Base-by-base conservation (phyloP, 441 rosid genomes). In the Jatropha multifida region DNA sequence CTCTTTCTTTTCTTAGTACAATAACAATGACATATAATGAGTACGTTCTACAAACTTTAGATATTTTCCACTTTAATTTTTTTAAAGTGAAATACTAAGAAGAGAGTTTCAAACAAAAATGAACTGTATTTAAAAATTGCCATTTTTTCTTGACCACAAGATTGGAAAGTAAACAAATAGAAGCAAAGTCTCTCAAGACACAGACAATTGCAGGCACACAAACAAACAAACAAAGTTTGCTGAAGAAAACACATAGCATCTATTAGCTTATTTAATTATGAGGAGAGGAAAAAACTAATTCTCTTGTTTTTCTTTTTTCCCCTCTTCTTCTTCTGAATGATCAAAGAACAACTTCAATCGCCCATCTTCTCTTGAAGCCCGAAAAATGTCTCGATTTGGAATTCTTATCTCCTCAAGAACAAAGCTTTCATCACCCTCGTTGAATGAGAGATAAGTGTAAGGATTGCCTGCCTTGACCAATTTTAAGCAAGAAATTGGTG, bases 401-500 rank as follows among this genome's bases (percentile, higher is more conserved):
- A 72, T 60, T 15, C 10, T 59, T 15, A 77, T 61, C 59, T 77
- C 69, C 46, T 72, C 72, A 2, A 77, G 14, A 66, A 17, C 54
- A 46, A 55, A 46, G 52, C 65, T 23, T 6, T 44, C 46, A 4
- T 56, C 42, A 2, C 65, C 72, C n/a, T 67, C 41, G 17, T 40
- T 26, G 7, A 13, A 65, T 14, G 48, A 48, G n/a, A 48, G 26
- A 52, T 72, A 77, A 11, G 55, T n/a, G 4, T 23, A 72, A 48
- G 49, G 68, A n/a, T 15, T 58, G 3, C 80, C 76, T 32, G 11
- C 32, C 42, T 59, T 66, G 18, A 72, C 65, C 3, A 59, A 0
- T 7, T 66, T 67, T 58, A 77, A 26, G 75, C 73, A 72, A 65
- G 80, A 51, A 68, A 77, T 77, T 13, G 80, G 80, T 4, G 80